Conservation (phyloP, 2,329 filamentous ascomycete genomes). For the Monosporascus sp. region DNA sequence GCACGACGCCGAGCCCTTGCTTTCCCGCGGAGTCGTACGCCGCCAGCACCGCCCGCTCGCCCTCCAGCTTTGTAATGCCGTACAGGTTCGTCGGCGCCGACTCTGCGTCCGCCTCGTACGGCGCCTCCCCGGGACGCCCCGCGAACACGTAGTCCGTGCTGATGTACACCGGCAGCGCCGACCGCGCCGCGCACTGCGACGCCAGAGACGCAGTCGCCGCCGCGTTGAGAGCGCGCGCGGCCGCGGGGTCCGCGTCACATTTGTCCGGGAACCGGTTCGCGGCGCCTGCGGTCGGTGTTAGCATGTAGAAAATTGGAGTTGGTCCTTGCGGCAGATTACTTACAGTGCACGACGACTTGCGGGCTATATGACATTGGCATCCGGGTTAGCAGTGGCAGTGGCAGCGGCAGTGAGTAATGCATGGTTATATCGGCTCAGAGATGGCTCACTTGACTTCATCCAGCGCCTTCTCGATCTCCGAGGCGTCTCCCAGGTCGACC, state of each 20-base stretch:
- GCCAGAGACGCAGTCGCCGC: conserved; percentile 65
- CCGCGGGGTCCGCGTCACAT: conserved; percentile 74
- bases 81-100: conserved; percentile 74
- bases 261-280: conserved; percentile 86
- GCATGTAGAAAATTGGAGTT: conserved; percentile 2
- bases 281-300: conserved; percentile 51
- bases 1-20: conserved; percentile 57
- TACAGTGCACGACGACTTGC: conserved; percentile 76
- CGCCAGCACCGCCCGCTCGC: conserved; percentile 61
- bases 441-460: conserved; percentile 50
- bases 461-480: conserved; percentile 45
- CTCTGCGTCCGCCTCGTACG: conserved; percentile 62
- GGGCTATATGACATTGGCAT: conserved; percentile 44
- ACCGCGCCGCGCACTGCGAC: conserved; percentile 55
- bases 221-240: conserved; percentile 70
- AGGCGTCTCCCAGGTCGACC: conserved; percentile 44
- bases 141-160: conserved; percentile 81
- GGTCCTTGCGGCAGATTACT: conserved; percentile 23
- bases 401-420: no score
- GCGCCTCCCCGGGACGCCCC: conserved; percentile 71
- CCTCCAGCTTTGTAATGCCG: conserved; percentile 57
- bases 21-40: conserved; percentile 46
- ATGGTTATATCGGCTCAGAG: not conserved
- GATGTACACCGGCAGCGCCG: conserved; percentile 67
- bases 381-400: conserved; percentile 5